Evolutionary conservation across 176 grass and related monocot species (phyloP), one percentile per base, ranked within the genome.

Genomic region (Phoenix roebelenii): DNA sequence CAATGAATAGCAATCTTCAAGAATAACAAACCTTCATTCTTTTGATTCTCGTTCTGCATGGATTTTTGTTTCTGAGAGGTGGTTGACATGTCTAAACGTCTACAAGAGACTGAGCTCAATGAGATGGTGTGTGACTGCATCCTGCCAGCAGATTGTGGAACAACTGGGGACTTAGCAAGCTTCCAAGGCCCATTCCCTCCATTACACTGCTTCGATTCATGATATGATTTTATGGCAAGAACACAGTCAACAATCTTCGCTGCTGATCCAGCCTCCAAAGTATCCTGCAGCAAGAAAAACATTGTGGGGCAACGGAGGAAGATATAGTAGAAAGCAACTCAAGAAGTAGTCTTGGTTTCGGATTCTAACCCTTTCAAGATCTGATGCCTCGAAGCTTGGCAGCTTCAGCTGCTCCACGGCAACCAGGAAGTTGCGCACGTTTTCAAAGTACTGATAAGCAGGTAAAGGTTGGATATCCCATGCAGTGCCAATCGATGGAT

Each of bases 401-500:
- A 90, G 66, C 67, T 95, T 86, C 23, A 90, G 77, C 16, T 82
- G 64, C 15, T 87, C 68, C 5, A 82, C 74, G 65, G 91, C 91
- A 22, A 84, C 91, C 66, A 95, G 71, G 83, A 95, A 90, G 64
- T 95, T 95, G 49, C 91, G 80, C 56, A 95, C 77, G 72, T 95
- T 95, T 65, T 95, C 91, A 24, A 95, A 95, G 60, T 87, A 85
- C 64, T 95, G 86, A 70, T 86, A 95, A 58, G 91, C 91, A 0
- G 83, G 79, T 23, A 66, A 79, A 7, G 83, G 74, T 55, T 95
- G 91, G 83, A 67, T 87, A 71, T 87, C 71, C 12, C 72, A 79
- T 24, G 77, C 51, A 22, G 77, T 75, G 61, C 74, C 63, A 29
- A 76, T 52, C 16, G 51, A 66, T 50, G 55, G 66, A 49, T 66